Evolutionary conservation across 2,329 filamentous ascomycete species (phyloP).

Genomic region (Gnomoniopsis sp.): DNA sequence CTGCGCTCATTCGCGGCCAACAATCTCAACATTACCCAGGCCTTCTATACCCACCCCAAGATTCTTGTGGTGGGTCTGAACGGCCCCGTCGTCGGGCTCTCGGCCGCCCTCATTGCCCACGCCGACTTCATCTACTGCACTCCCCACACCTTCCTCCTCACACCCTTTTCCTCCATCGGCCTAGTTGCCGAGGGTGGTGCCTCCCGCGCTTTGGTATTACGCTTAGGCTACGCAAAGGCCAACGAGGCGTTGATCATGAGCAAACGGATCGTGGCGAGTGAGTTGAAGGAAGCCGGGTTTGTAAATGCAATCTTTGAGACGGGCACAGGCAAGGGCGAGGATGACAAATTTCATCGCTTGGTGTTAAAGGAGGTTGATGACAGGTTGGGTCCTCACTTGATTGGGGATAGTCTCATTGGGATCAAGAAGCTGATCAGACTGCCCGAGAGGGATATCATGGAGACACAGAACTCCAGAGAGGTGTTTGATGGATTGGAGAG

Average conservation of each 20-base stretch:
- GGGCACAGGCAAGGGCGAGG: constrained; percentile 54
- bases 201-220: constrained; percentile 71
- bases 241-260: constrained; percentile 95
- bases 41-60: constrained; percentile 92
- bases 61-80: constrained; percentile 89
- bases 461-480: constrained; percentile 76
- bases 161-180: constrained; percentile 85
- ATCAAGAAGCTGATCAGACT: constrained; percentile 82
- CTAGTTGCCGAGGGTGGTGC: constrained; percentile 87
- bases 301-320: constrained; percentile 75
- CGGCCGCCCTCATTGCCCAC: constrained; percentile 76
- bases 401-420: constrained; percentile 71
- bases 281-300: constrained; percentile 74
- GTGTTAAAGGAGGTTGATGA: constrained; percentile 82
- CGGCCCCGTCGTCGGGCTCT: constrained; percentile 84
- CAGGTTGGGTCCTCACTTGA: constrained; percentile 73
- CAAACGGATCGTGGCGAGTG: constrained; percentile 68
- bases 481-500: constrained; percentile 81
- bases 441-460: constrained; percentile 69
- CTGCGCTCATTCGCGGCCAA: constrained; percentile 72
- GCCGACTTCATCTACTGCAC: constrained; percentile 91
- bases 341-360: constrained; percentile 63
- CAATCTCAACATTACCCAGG: constrained; percentile 86
- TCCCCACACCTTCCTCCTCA: constrained; percentile 79
- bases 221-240: constrained; percentile 76